Evolutionary conservation across 176 grass and related monocot genomes (phyloP), one percentile per base, ranked within the genome.

Genomic region (Oryza brachyantha): DNA sequence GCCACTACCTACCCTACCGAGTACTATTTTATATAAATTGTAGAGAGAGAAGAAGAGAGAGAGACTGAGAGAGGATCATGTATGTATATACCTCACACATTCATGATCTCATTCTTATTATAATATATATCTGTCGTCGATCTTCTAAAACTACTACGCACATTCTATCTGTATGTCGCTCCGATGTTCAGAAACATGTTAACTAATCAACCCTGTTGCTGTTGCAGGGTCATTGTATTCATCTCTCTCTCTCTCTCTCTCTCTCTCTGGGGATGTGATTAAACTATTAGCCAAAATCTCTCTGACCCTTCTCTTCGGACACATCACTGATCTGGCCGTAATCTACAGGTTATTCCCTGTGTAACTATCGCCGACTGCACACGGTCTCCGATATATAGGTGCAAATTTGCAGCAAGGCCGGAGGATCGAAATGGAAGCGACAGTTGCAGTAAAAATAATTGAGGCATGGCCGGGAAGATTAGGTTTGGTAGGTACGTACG

Each of bases 401-500:
- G 61, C 61, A 12, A 74, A 39, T n/a, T 52, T 52, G 19, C 19
- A 72, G 3, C 55, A 40, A 10, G 10, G n/a, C n/a, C n/a, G n/a
- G 4, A 73, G 22, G 57, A 59, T 22, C 32, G 40, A 52, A 76
- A 86, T 80, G 57, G 84, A 86, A 86, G 78, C 21, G 37, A 60
- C 64, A 71, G 19, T 21, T 22, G 43, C 21, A 42, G 45, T 82
- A 78, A 29, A 83, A 70, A n/a, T n/a, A 65, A 77, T 21, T 57
- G 45, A 13, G 10, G 55, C 79, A 82, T 76, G 27, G n/a, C n/a
- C n/a, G n/a, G 72, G 58, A 77, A 82, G 65, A 24, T 32, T n/a
- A n/a, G n/a, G n/a, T 42, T 77, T 54, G 32, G 41, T 71, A 39
- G 17, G 48, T 21, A 52, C 6, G 42, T 76, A 87, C 72, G 35